phyloP scores from a whole-genome alignment of 371 early-diverging fungal genomes.

The Phascolomyces articulosus region DNA sequence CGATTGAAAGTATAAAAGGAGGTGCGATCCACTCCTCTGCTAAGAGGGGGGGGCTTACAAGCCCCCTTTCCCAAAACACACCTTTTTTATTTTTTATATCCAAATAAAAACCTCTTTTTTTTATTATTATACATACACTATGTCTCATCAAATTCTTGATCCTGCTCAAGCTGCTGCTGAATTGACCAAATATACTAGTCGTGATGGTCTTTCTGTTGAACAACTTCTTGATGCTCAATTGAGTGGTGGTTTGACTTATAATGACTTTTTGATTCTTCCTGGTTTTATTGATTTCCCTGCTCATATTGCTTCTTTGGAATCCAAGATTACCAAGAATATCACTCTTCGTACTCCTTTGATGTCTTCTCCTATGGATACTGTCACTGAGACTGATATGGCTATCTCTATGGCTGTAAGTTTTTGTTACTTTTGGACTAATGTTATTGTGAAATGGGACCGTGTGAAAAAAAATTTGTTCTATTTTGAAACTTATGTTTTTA shows the following conservation, averaged over 20 bases:
- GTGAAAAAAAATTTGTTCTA: background rate
- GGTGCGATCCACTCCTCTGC: conserved; percentile 8
- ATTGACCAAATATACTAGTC: conserved; percentile 44
- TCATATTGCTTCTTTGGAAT: conserved; percentile 72
- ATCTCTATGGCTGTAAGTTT: conserved; percentile 91
- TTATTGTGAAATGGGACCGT: background rate
- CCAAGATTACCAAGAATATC: conserved; percentile 87
- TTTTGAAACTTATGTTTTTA: too few species aligned
- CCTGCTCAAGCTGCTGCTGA: conserved; percentile 42
- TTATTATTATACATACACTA: conserved; percentile 15
- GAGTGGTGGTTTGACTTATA: conserved; percentile 94
- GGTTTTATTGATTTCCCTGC: conserved; percentile 95
- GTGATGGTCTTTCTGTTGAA: conserved; percentile 80
- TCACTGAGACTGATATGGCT: conserved; percentile 97
- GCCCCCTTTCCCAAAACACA: conserved; percentile 20
- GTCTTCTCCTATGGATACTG: conserved; percentile 98
- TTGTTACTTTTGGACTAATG: background rate
- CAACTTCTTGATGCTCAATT: conserved; percentile 74
- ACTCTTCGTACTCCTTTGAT: conserved; percentile 90
- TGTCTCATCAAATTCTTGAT: conserved; percentile 40
- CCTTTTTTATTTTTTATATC: too few species aligned
- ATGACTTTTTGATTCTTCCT: conserved; percentile 96
- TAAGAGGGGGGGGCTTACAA: conserved; percentile 30
- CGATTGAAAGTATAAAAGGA: conserved; percentile 22
- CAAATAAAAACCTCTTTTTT: conserved; percentile 3